Conservation (phyloP, 1,139 yeast species). For the Kurtzmaniella natalensis region DNA sequence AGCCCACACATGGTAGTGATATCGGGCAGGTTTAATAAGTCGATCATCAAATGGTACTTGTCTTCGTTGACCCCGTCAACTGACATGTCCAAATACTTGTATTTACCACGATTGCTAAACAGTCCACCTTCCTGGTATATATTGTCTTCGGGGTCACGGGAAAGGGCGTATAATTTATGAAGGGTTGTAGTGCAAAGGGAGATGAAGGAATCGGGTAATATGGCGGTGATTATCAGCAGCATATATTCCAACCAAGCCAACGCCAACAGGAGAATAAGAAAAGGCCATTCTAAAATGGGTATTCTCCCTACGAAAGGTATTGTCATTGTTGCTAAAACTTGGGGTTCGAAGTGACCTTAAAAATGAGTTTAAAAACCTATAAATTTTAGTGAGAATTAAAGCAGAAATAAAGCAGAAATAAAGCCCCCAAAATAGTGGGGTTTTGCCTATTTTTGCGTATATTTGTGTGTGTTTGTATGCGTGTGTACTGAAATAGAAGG, state of each 20-base stretch:
- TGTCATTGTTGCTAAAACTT: slow-evolving; percentile 28
- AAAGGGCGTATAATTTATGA: slow-evolving; percentile 23
- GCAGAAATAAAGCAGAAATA: too few species aligned
- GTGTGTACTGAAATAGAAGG: too few species aligned
- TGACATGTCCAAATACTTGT: slow-evolving; percentile 5
- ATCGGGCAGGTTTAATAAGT: slow-evolving; percentile 27
- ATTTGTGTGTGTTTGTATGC: too few species aligned
- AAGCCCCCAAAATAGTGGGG: too few species aligned
- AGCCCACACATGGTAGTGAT: slow-evolving; percentile 33
- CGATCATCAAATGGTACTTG: slow-evolving; percentile 27
- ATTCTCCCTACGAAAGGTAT: slow-evolving; percentile 38
- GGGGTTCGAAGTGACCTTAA: too few species aligned
- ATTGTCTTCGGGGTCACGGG: slow-evolving; percentile 27
- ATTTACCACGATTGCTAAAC: slow-evolving; percentile 5
- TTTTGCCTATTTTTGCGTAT: too few species aligned
- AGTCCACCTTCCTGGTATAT: slow-evolving; percentile 12
- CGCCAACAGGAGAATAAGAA: slow-evolving; percentile 29
- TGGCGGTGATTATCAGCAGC: slow-evolving; percentile 27
- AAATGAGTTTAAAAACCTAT: too few species aligned
- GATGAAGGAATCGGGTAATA: slow-evolving; percentile 32
- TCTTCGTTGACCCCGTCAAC: slow-evolving; percentile 9
- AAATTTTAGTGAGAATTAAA: too few species aligned
- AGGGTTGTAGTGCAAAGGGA: slow-evolving; percentile 25
- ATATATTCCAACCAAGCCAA: slow-evolving; percentile 41
- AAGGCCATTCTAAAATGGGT: slow-evolving; percentile 32